A percentile compares a stretch with the other conserved stretches of the same genome.
These are phyloP conservation scores for Thalassiosira profunda DNA, from an alignment of 108 stramenopile genomes.

Conservation along the genomic window DNA sequence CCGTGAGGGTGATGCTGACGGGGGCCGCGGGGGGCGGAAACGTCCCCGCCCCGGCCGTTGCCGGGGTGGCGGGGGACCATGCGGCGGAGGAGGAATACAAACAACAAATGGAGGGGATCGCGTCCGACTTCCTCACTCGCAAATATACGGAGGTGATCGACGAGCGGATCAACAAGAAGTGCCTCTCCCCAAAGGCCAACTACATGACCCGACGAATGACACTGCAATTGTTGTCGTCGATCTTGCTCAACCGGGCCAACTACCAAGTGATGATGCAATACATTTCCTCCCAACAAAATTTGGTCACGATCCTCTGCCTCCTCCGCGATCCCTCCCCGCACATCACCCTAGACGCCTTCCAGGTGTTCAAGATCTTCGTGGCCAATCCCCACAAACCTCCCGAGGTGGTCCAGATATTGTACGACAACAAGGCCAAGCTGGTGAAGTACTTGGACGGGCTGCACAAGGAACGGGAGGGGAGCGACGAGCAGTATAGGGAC, in stretches of 20 bases:
- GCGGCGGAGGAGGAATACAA: constrained; percentile 33
- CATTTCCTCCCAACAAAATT: constrained; percentile 80
- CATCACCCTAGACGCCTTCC: constrained; percentile 98
- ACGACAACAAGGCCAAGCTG: constrained; percentile 94
- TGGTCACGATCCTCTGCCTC: constrained; percentile 89
- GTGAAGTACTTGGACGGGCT: constrained; percentile 92
- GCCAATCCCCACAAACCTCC: constrained; percentile 98
- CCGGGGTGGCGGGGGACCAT: not conserved
- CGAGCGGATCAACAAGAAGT: constrained; percentile 70
- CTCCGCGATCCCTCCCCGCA: constrained; percentile 94
- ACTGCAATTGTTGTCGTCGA: constrained; percentile 94
- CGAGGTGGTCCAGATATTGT: constrained; percentile 92
- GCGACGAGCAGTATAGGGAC: constrained; percentile 95
- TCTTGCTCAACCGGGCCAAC: constrained; percentile 95
- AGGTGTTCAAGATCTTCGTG: constrained; percentile 99
- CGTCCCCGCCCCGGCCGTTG: not conserved
- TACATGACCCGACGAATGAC: constrained; percentile 96
- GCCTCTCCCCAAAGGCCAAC: constrained; percentile 66
- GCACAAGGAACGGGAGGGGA: constrained; percentile 90
- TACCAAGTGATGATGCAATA: constrained; percentile 97
- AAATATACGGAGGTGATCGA: constrained; percentile 71
- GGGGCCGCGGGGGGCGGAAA: constrained; percentile 48
- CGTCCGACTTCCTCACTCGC: constrained; percentile 75
- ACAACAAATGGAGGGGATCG: constrained; percentile 59
- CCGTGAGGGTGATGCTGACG: constrained; percentile 69